Percentiles rank a stretch among this genome's conserved stretches.
Conservation (phyloP, 1,139 yeast genomes). For the Meyerozyma guilliermondii region DNA sequence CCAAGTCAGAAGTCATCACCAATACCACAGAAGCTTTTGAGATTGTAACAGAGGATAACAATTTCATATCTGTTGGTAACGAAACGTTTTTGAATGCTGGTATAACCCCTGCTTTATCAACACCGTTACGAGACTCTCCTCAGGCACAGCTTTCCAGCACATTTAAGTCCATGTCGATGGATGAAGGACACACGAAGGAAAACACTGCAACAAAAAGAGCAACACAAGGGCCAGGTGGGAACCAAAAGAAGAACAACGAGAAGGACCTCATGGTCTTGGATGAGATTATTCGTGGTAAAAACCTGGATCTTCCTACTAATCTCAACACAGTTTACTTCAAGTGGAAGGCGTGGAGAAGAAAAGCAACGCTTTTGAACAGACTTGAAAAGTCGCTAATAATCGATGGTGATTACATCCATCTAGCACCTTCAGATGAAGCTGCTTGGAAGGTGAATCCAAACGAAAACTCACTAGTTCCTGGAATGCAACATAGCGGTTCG, state of each 20-base stretch:
- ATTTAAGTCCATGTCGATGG: background rate
- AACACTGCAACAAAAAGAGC: background rate
- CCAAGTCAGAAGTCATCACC: background rate
- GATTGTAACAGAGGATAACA: background rate
- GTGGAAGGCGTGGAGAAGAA: conserved; percentile 84
- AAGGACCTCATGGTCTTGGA: conserved; percentile 23
- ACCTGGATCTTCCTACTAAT: conserved; percentile 25
- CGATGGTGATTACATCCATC: conserved; percentile 90
- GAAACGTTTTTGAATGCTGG: conserved; percentile 12
- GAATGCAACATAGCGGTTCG: conserved; percentile 4
- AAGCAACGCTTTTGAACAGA: conserved; percentile 74
- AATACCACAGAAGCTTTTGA: background rate
- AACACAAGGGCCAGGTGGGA: conserved; percentile 2
- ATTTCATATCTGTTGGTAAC: conserved; percentile 4
- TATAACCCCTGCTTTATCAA: conserved; percentile 28
- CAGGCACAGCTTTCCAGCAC: conserved; percentile 8
- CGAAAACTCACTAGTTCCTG: conserved; percentile 22
- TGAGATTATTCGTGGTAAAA: conserved; percentile 31
- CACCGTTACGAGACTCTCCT: conserved; percentile 23
- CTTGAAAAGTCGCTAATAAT: conserved; percentile 82
- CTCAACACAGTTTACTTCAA: conserved; percentile 41
- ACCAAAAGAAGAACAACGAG: conserved; percentile 7
- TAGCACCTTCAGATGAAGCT: conserved; percentile 69
- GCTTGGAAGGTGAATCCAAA: conserved; percentile 47
- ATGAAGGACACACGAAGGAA: background rate